phyloP scores from a whole-genome alignment of 2,329 filamentous ascomycete species.

The Parastagonospora nodorum region DNA sequence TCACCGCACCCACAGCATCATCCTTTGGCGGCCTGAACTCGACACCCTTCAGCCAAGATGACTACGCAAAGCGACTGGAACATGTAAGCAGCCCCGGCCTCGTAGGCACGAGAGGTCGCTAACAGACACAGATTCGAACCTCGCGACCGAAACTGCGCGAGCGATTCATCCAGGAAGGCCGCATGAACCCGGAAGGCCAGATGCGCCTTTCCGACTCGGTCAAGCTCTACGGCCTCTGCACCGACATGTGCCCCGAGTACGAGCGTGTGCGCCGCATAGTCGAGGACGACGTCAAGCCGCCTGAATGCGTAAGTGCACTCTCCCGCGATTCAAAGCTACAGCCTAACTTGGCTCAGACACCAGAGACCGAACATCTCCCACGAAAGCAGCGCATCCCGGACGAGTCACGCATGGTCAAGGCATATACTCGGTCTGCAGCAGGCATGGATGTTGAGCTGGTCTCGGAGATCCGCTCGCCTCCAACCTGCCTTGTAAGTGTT shows the following conservation, averaged over 20 bases:
- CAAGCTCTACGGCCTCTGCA: slow-evolving; percentile 65
- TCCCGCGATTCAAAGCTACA: background rate
- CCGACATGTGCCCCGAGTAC: slow-evolving; percentile 68
- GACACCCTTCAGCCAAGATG: slow-evolving; percentile 27
- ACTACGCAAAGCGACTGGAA: slow-evolving; percentile 30
- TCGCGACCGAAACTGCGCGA: slow-evolving; percentile 37
- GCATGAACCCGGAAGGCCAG: slow-evolving; percentile 61
- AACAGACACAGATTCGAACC: slow-evolving; percentile 48
- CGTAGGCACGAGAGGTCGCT: slow-evolving; percentile 1
- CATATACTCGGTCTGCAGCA: slow-evolving; percentile 66
- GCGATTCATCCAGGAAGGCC: slow-evolving; percentile 42
- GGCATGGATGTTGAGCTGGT: slow-evolving; percentile 67
- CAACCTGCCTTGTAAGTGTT: slow-evolving; percentile 45
- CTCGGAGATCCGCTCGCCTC: slow-evolving; percentile 65
- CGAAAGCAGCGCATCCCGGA: slow-evolving; percentile 47
- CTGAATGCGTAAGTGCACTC: slow-evolving; percentile 59
- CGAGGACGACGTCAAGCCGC: slow-evolving; percentile 64
- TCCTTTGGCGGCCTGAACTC: slow-evolving; percentile 17
- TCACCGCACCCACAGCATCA: slow-evolving; percentile 4
- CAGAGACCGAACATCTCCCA: slow-evolving; percentile 39
- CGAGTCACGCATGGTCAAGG: slow-evolving; percentile 66
- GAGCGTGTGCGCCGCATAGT: slow-evolving; percentile 66
- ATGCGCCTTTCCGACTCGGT: slow-evolving; percentile 64
- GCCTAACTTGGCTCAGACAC: slow-evolving; percentile 19
- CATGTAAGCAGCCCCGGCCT: slow-evolving; percentile 23